Conservation (phyloP, 768 basidiomycete species). For the Leccinum subgranulosum region DNA sequence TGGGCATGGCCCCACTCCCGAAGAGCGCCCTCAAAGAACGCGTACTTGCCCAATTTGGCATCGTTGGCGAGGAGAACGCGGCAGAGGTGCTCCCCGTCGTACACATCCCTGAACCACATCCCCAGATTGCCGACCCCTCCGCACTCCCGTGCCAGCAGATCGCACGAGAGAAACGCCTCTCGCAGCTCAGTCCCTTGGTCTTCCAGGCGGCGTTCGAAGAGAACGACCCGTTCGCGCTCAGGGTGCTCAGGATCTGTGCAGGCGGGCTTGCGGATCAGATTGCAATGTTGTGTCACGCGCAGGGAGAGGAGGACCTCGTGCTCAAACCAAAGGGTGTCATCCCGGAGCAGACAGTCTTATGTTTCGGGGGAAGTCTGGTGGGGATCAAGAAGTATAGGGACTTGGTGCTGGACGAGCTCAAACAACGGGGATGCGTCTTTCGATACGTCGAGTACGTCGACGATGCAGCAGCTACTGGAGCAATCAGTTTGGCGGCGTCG, state of each 20-base stretch:
- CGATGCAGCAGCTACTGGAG: slow-evolving; percentile 68
- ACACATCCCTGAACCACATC: slow-evolving; percentile 56
- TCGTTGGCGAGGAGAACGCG: slow-evolving; percentile 39
- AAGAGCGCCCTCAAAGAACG: slow-evolving; percentile 39
- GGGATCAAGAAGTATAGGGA: slow-evolving; percentile 59
- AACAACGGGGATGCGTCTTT: slow-evolving; percentile 58
- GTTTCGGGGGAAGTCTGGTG: slow-evolving; percentile 77
- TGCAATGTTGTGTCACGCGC: slow-evolving; percentile 37
- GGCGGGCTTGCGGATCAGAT: slow-evolving; percentile 57
- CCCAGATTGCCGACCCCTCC: slow-evolving; percentile 14
- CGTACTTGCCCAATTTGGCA: slow-evolving; percentile 55
- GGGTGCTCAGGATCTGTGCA: slow-evolving; percentile 53
- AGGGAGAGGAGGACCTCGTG: slow-evolving; percentile 38
- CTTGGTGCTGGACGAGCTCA: slow-evolving; percentile 53
- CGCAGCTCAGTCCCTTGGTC: slow-evolving; percentile 71
- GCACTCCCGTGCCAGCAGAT: slow-evolving; percentile 29
- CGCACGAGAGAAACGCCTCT: slow-evolving; percentile 70
- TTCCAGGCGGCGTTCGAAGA: slow-evolving; percentile 74
- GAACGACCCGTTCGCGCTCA: slow-evolving; percentile 60
- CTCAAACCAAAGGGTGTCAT: slow-evolving; percentile 39
- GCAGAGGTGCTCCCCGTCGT: slow-evolving; percentile 65
- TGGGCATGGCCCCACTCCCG: slow-evolving; percentile 22
- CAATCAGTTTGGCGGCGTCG: slow-evolving; percentile 46
- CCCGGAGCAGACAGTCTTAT: slow-evolving; percentile 58
- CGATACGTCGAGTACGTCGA: slow-evolving; percentile 62